Percentiles rank a stretch among this genome's conserved stretches.
These are phyloP conservation scores for Syncephalastrum monosporum DNA, from an alignment of 371 early-diverging fungal genomes.

Conservation along the genomic window DNA sequence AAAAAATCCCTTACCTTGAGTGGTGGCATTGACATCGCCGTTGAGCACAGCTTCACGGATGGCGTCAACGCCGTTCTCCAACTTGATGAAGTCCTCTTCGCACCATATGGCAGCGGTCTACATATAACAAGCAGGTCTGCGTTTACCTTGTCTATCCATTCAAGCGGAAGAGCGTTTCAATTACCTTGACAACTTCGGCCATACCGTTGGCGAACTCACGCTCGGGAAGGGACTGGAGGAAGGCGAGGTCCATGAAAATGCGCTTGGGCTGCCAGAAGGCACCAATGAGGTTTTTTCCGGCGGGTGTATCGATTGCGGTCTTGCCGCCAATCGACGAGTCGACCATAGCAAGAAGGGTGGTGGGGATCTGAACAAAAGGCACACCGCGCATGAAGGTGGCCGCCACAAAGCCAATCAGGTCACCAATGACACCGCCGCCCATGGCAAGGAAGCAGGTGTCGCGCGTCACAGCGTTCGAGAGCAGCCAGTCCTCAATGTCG, in stretches of 20 bases:
- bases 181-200: constrained; percentile 94
- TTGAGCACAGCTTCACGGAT: constrained; percentile 72
- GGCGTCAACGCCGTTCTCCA: constrained; percentile 84
- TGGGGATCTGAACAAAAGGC: constrained; percentile 93
- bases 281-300: constrained; percentile 96
- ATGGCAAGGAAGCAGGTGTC: constrained; percentile 93
- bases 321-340: constrained; percentile 98
- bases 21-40: constrained; percentile 37
- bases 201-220: constrained; percentile 96
- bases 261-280: constrained; percentile 96
- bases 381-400: constrained; percentile 98
- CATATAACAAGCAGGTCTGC: neutral
- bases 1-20: constrained; percentile 46
- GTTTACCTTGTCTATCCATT: neutral
- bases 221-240: constrained; percentile 85
- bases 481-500: constrained; percentile 90
- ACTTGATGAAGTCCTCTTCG: constrained; percentile 81
- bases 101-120: constrained; percentile 93
- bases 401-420: constrained; percentile 93
- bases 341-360: constrained; percentile 96
- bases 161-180: neutral
- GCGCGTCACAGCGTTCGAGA: constrained; percentile 83
- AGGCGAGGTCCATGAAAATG: constrained; percentile 88
- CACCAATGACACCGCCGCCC: constrained; percentile 98
- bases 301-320: constrained; percentile 94